Evolutionary conservation across 805 yeast genomes (phyloP), one percentile per base, ranked within the genome.

Genomic region (Saccharomycopsis vini): DNA sequence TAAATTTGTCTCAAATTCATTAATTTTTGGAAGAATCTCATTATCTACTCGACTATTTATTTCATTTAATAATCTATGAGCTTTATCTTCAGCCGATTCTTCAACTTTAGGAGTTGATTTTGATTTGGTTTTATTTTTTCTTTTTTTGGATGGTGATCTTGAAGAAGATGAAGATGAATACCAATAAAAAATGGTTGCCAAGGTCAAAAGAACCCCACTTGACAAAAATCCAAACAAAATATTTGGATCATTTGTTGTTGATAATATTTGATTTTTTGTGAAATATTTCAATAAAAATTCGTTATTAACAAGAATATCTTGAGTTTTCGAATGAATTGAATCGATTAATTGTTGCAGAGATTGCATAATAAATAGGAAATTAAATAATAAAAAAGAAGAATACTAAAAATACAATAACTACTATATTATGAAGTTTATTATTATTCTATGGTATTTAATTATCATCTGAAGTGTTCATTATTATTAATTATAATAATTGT

Each of bases 1-100:
- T 20, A 44, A 34, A 13, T 26, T 19, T 13, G 24, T n/a, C 29
- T 47, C 48, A 29, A 40, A 47, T 21, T 47, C 43, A 6, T 40
- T 20, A 4, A 47, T 29, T 24, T 41, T 31, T 3, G 51, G 49
- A 3, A 39, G 23, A 22, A 45, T 28, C 6, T 38, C 36, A 15
- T n/a, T 21, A 29, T 43, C 37, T 2, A 43, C 46, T 13, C 30
- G 19, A 21, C 15, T 36, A 19, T 21, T 7, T 3, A 43, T 20
- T 18, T 43, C 39, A 18, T 16, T 22, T 15, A 26, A 20, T 13
- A 31, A 31, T 34, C 38, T 23, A 16, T 23, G 20, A 26, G 19
- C 2, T 16, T 22, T 33, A 31, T 33, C 44, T 18, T 35, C 23
- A 16, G 22, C 18, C 33, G 22, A 3, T 28, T 13, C 24, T n/a